Percentiles rank a stretch among this genome's conserved stretches.
Evolutionary conservation across 2,329 filamentous ascomycete genomes (phyloP).

Genomic region (Eurotiales sp.): DNA sequence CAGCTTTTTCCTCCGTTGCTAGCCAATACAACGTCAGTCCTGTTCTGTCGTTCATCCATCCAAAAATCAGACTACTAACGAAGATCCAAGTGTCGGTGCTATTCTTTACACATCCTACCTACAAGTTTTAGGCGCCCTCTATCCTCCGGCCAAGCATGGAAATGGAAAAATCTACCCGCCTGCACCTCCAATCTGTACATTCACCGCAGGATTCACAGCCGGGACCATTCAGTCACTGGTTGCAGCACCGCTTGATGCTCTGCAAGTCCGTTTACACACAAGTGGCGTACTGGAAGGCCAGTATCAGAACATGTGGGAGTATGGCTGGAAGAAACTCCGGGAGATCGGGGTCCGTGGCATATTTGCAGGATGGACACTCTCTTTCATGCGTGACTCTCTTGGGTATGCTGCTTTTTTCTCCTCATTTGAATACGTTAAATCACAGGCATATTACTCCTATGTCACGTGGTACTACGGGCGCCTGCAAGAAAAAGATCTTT

Average conservation of each 20-base stretch:
- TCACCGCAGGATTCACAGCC: conserved; percentile 57
- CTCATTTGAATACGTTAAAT: conserved; percentile 61
- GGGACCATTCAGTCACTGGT: conserved; percentile 59
- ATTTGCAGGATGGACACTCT: conserved; percentile 60
- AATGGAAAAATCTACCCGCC: conserved; percentile 60
- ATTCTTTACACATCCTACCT: conserved; percentile 63
- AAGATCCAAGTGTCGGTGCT: conserved; percentile 50
- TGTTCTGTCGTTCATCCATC: neutral
- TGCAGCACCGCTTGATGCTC: conserved; percentile 61
- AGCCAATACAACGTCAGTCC: conserved; percentile 56
- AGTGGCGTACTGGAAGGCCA: conserved; percentile 57
- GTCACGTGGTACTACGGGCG: conserved; percentile 57
- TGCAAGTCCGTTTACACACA: conserved; percentile 59
- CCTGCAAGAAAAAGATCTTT: conserved; percentile 22
- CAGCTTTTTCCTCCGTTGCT: conserved; percentile 61
- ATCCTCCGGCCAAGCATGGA: conserved; percentile 55
- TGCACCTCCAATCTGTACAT: conserved; percentile 50
- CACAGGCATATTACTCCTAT: conserved; percentile 60
- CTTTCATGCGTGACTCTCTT: conserved; percentile 57
- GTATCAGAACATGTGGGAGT: conserved; percentile 63
- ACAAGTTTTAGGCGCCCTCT: conserved; percentile 54
- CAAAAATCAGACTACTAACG: neutral
- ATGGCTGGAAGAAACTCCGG: conserved; percentile 53
- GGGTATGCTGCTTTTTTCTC: conserved; percentile 62
- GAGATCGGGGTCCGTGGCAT: conserved; percentile 60